A percentile compares a stretch with the other conserved stretches of the same genome.
phyloP scores from a whole-genome alignment of 805 yeast species.

The Candida vartiovaarae region DNA sequence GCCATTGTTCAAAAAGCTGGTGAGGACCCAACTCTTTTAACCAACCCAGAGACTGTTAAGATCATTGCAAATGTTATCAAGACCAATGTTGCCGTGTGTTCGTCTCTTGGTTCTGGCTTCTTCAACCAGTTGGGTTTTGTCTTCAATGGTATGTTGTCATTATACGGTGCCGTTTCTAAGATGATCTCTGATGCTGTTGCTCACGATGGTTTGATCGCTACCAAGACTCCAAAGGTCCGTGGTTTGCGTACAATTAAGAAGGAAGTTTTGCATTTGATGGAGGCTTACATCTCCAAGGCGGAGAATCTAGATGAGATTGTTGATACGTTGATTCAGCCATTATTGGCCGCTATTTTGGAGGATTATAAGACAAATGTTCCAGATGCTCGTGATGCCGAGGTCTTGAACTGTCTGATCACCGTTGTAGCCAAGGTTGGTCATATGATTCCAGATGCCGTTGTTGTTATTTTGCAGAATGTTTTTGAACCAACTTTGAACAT shows the following conservation, averaged over 20 bases:
- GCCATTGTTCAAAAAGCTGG: constrained; percentile 82
- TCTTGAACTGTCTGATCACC: constrained; percentile 88
- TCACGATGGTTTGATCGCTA: constrained; percentile 76
- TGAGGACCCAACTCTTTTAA: constrained; percentile 71
- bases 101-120: constrained; percentile 89
- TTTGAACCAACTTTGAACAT: constrained; percentile 91
- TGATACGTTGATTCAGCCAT: constrained; percentile 71
- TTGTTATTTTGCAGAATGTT: constrained; percentile 78
- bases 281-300: constrained; percentile 82
- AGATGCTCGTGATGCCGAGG: constrained; percentile 97
- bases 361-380: constrained; percentile 88
- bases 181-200: constrained; percentile 81
- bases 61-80: constrained; percentile 89
- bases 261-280: constrained; percentile 83
- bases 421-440: constrained; percentile 83
- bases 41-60: constrained; percentile 79
- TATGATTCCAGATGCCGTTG: constrained; percentile 83
- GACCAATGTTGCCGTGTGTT: constrained; percentile 92
- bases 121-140: constrained; percentile 81
- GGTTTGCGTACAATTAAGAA: constrained; percentile 94
- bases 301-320: constrained; percentile 79
- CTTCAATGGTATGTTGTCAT: constrained; percentile 81
- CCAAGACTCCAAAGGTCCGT: constrained; percentile 91
- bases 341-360: constrained; percentile 77
- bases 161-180: constrained; percentile 81